Evolutionary conservation across 2,329 filamentous ascomycete genomes (phyloP), one percentile per base, ranked within the genome.

Genomic region (Berkeleyomyces rouxiae): DNA sequence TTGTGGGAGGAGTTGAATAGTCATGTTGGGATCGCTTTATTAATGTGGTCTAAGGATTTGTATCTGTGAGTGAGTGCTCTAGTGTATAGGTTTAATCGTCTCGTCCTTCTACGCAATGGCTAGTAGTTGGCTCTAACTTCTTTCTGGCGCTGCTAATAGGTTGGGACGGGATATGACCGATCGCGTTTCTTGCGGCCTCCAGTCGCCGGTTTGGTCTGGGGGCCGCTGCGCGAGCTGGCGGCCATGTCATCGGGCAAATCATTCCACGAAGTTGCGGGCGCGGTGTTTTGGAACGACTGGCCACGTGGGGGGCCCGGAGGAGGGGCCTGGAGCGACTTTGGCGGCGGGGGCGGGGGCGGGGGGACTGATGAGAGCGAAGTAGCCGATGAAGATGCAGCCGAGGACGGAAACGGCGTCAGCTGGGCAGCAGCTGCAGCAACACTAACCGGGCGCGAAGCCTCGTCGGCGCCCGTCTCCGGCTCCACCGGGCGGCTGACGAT

Each of bases 231-330:
- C 10, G 46, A 23, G 46, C 72, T 71, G 16, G 67, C 66, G 9
- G 78, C 71, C 80, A 85, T 83, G 60, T 85, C 82, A 7, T 76
- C 74, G 0, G 83, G 83, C 7, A 86, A 68, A 68, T 86, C 83
- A 71, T 86, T 86, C 83, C 83, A 86, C 69, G 85, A 83, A 39
- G 72, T 81, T 23, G 80, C 78, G 2, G 83, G 79, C 5, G 82
- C 76, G 67, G 75, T 71, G 64, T 81, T 84, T 70, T 85, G 82
- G 70, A 78, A 85, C 0, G 82, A 84, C 57, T 74, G 71, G 3
- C 73, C 72, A 66, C 64, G 66, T 62, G 61, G 67, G 51, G 10
- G 61, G 64, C 43, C 68, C 65, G 49, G 23, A 53, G 43, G 37
- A 60, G 59, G 31, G 23, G 23, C 23, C 23, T 23, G 23, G 23